A percentile compares a stretch with the other conserved stretches of the same genome.
Evolutionary conservation across 352 stramenopile species (phyloP).

Genomic region (Globisporangium spinosum): DNA sequence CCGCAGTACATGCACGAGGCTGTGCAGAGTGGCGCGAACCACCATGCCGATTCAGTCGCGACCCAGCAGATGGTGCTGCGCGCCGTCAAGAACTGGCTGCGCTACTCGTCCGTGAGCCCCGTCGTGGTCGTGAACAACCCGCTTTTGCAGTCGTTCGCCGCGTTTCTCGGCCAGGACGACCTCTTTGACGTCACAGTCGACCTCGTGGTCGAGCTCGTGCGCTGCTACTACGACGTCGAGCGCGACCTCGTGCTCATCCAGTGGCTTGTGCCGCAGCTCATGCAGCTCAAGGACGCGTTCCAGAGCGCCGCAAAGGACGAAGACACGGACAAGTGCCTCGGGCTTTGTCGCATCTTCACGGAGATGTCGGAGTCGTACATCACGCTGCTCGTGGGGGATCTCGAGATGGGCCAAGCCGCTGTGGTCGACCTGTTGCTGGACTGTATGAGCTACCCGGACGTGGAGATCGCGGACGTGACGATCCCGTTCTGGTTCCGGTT

Average conservation of each 20-base stretch:
- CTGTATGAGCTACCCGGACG: constrained; percentile 79
- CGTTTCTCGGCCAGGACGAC: constrained; percentile 64
- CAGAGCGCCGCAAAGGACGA: constrained; percentile 43
- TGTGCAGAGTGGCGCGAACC: constrained; percentile 15
- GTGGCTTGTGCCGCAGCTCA: constrained; percentile 74
- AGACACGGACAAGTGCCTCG: constrained; percentile 70
- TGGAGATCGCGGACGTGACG: constrained; percentile 81
- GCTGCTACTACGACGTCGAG: constrained; percentile 47
- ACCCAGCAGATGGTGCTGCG: constrained; percentile 60
- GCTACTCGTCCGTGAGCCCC: constrained; percentile 41
- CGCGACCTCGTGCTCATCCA: constrained; percentile 55
- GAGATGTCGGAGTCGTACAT: constrained; percentile 89
- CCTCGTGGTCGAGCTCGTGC: constrained; percentile 75
- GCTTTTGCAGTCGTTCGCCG: constrained; percentile 60
- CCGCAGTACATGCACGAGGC: constrained; percentile 76
- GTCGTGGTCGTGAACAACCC: constrained; percentile 54
- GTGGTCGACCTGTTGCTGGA: constrained; percentile 86
- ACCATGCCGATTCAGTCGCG: constrained; percentile 23
- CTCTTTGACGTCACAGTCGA: constrained; percentile 86
- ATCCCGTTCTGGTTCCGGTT: constrained; percentile 83
- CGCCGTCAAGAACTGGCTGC: constrained; percentile 60
- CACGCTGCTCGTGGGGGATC: constrained; percentile 61
- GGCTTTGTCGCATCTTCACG: constrained; percentile 87
- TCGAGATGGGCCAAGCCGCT: constrained; percentile 49
- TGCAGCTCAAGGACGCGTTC: constrained; percentile 62